Conservation (phyloP, 2,329 filamentous ascomycete species). For the Penicillium sclerotigenum region DNA sequence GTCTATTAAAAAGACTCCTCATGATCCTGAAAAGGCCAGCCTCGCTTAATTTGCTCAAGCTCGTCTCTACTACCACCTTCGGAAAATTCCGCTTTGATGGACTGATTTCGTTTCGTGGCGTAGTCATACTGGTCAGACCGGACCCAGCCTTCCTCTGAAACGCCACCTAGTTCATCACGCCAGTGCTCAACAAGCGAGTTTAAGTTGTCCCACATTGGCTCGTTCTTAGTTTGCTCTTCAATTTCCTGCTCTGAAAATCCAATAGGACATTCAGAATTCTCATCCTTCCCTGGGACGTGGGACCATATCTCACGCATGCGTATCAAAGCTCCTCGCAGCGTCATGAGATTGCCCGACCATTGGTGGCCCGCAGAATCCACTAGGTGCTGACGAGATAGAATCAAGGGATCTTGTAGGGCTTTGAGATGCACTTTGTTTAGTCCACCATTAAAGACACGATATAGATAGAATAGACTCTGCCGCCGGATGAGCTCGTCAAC, state of each 20-base stretch:
- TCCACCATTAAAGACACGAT: slow-evolving; percentile 24
- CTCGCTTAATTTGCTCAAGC: background rate
- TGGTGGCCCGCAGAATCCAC: slow-evolving; percentile 22
- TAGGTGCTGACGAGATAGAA: slow-evolving; percentile 20
- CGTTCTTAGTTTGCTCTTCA: slow-evolving; percentile 18
- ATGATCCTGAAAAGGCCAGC: background rate
- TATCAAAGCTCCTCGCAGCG: slow-evolving; percentile 21
- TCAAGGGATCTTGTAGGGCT: slow-evolving; percentile 19
- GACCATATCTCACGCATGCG: slow-evolving; percentile 13
- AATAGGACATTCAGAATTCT: slow-evolving; percentile 13
- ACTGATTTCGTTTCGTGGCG: background rate
- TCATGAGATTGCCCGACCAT: slow-evolving; percentile 26
- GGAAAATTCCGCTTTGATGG: background rate
- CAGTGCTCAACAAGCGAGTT: slow-evolving; percentile 22
- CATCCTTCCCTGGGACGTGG: slow-evolving; percentile 8
- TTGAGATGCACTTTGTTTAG: slow-evolving; percentile 23
- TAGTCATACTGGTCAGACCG: background rate
- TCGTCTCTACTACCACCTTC: background rate
- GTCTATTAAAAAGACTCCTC: background rate
- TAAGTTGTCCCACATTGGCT: slow-evolving; percentile 20
- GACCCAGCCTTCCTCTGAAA: slow-evolving; percentile 22
- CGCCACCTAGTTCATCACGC: slow-evolving; percentile 17
- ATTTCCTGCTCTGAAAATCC: slow-evolving; percentile 19
- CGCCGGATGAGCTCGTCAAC: slow-evolving; percentile 21
- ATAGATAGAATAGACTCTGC: slow-evolving; percentile 20